Evolutionary conservation across 257 asterid species (phyloP).

Genomic region (Apocynum venetum): DNA sequence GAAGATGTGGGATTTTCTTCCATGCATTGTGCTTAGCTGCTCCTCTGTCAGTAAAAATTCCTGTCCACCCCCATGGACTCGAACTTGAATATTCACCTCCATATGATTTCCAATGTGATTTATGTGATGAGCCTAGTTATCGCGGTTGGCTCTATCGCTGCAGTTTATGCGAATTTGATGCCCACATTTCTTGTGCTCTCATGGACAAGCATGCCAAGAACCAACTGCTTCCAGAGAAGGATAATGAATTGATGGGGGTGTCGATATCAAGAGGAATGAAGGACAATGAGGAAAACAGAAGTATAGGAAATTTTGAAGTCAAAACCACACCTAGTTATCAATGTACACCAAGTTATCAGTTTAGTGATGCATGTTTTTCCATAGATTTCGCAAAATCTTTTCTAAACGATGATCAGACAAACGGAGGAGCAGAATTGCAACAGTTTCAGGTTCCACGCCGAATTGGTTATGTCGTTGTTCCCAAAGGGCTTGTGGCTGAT

Average conservation of each 20-base stretch:
- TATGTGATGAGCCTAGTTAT: slow-evolving; percentile 35
- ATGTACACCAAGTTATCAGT: slow-evolving; percentile 25
- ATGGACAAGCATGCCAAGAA: slow-evolving; percentile 20
- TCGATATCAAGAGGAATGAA: slow-evolving; percentile 28
- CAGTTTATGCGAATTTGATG: slow-evolving; percentile 46
- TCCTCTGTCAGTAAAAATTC: slow-evolving; percentile 45
- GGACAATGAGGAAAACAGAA: slow-evolving; percentile 12
- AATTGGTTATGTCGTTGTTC: slow-evolving; percentile 2
- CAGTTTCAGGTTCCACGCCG: slow-evolving; percentile 3
- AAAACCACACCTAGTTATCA: slow-evolving; percentile 16
- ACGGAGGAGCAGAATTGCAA: slow-evolving; percentile 1
- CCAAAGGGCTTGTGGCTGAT: slow-evolving; percentile 2
- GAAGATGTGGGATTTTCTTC: slow-evolving; percentile 28
- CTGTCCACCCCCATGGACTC: slow-evolving; percentile 41
- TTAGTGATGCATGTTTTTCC: slow-evolving; percentile 55
- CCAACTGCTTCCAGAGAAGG: slow-evolving; percentile 14
- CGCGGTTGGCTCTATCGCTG: slow-evolving; percentile 51
- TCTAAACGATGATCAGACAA: slow-evolving; percentile 9
- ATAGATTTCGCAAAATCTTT: slow-evolving; percentile 44
- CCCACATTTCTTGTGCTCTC: slow-evolving; percentile 46
- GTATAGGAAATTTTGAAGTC: slow-evolving; percentile 8
- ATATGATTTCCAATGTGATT: slow-evolving; percentile 50
- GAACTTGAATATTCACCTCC: slow-evolving; percentile 41
- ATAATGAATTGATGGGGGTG: slow-evolving; percentile 34
- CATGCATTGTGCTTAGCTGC: slow-evolving; percentile 42